phyloP scores from a whole-genome alignment of 768 basidiomycete species.

The Leccinellum rugosiceps region DNA sequence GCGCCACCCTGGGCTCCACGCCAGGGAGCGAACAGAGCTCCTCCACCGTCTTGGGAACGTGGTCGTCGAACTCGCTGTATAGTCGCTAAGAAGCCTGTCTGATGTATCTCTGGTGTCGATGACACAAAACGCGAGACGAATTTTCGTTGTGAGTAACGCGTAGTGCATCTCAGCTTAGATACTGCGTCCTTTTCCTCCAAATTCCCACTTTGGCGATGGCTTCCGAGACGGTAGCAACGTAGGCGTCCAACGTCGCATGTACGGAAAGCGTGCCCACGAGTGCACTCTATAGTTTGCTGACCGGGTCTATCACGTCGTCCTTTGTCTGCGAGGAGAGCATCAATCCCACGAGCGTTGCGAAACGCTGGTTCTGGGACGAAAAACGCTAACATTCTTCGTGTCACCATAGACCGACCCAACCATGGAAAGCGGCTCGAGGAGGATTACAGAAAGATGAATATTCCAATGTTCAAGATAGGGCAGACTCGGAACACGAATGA shows the following conservation, averaged over 20 bases:
- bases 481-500: no score
- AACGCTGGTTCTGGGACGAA: constrained; percentile 63
- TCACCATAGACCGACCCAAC: no score
- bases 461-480: no score
- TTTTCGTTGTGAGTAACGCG: neutral
- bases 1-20: constrained; percentile 97
- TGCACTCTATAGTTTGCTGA: constrained; percentile 64
- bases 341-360: constrained; percentile 83
- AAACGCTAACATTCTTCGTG: no score
- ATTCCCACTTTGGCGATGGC: constrained; percentile 91
- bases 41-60: constrained; percentile 86
- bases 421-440: no score
- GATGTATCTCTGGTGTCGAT: constrained; percentile 51
- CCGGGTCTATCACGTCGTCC: constrained; percentile 79
- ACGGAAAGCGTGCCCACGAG: constrained; percentile 80
- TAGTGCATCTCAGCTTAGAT: neutral
- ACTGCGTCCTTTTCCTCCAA: constrained; percentile 86
- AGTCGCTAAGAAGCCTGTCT: constrained; percentile 69
- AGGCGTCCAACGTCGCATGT: constrained; percentile 59
- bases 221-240: constrained; percentile 56
- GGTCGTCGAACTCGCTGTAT: constrained; percentile 69
- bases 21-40: constrained; percentile 85
- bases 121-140: no score
- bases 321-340: constrained; percentile 98
- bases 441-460: no score